Evolutionary conservation across 2,329 filamentous ascomycete species (phyloP), one percentile per base, ranked within the genome.

Genomic region (Penicillium sp.): DNA sequence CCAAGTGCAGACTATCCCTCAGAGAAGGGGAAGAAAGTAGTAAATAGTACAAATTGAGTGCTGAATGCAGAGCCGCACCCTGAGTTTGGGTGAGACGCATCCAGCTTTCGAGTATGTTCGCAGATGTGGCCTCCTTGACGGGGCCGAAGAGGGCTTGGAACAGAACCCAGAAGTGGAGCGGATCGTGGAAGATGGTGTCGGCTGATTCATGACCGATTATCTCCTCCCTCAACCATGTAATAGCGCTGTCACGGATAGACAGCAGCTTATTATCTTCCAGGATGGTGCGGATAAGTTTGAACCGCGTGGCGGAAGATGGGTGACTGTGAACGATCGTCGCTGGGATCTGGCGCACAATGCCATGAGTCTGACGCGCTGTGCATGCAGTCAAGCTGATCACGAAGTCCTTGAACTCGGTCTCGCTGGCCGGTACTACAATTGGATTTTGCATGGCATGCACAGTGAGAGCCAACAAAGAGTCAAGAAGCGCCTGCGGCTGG

Each of bases 171-270:
- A 72, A 67, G 40, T 68, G 63, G n/a, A 65, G 56, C 0, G 65
- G 61, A 26, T 69, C 55, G 10, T 59, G 58, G 53, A 72, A 73
- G 16, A 68, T 47, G 41, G 52, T 61, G 7, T 59, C 55, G 3
- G 50, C 27, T 5, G 53, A 44, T 16, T 37, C 44, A 7, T 27
- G 72, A 54, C 75, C 70, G 4, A 82, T 69, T 0, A 79, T 76
- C 57, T 82, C 80, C 32, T 78, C 71, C 57, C 81, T 82, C 27
- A 82, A 66, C 80, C 80, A 83, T 27, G 75, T 74, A 4, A 83
- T 74, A 2, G 79, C 79, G 34, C 74, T 75, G 28, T 78, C 77
- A 55, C 78, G 79, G 29, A 79, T 71, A 13, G 77, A 77, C 37
- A 75, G 72, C 47, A 78, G 74, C 0, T 71, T 70, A 14, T 76